Base-by-base conservation (phyloP, 306 rosid species). In the Prunus mongolica region DNA sequence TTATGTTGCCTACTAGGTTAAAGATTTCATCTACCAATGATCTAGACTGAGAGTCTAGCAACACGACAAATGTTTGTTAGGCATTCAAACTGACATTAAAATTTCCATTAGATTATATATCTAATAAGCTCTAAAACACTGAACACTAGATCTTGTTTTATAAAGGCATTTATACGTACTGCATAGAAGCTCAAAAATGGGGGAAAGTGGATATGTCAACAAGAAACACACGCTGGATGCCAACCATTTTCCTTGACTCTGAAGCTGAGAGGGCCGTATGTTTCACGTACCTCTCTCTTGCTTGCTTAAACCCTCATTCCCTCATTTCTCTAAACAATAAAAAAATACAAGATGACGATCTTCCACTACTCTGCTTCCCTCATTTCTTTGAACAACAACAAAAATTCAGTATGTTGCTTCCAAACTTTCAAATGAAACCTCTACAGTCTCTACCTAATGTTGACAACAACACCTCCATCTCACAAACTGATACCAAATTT, bases 391-490 rank as follows among this genome's bases (percentile, higher is more conserved):
- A 46, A n/a, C 13, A 24, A 20, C 38, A 44, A n/a, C 0, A 24
- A 20, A n/a, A 44, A 10, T 13, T 69, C 60, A 49, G 46, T 50
- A 10, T 10, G 9, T 55, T 55, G 27, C 61, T 55, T 55, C 61
- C 3, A 55, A 55, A 24, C 61, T n/a, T 55, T 20, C 61, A 55
- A 19, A n/a, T 55, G 27, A 10, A n/a, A 55, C 61, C 61, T 55
- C 25, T 55, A 8, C 61, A 20, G 61, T 20, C 2, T 34, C 61
- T n/a, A 55, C 12, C 13, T n/a, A 55, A 55, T n/a, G 61, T 71
- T 71, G 75, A 71, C 49, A 71, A 52, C 64, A 52, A 47, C 63
- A 28, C 44, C 64, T 71, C 49, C 64, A 52, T 32, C 75, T 38
- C 32, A 32, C 30, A 57, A 50, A 71, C 28, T 30, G 20, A 30